Evolutionary conservation across 495 filamentous ascomycete genomes (phyloP).

Genomic region (Lasiosphaeria hispida): DNA sequence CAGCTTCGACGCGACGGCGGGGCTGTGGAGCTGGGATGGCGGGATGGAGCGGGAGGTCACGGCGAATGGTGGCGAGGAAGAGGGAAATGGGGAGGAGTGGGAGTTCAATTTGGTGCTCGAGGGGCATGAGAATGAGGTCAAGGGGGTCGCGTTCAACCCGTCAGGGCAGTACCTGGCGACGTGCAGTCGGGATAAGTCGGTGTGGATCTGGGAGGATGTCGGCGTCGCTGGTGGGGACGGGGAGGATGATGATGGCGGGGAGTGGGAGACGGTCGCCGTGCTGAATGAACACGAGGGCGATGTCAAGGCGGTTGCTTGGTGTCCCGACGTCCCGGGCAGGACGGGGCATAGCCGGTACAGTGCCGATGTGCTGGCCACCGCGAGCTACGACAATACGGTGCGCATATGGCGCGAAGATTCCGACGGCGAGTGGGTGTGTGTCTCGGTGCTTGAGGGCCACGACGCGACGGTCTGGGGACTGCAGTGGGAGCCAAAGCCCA

Average conservation of each 20-base stretch:
- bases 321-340: conserved; percentile 54
- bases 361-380: conserved; percentile 71
- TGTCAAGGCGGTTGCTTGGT: conserved; percentile 91
- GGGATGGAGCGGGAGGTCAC: conserved; percentile 21
- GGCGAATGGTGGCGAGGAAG: conserved; percentile 20
- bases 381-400: conserved; percentile 89
- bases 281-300: conserved; percentile 91
- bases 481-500: conserved; percentile 66
- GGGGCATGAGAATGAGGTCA: conserved; percentile 92
- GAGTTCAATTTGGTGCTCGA: conserved; percentile 82
- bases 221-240: conserved; percentile 41
- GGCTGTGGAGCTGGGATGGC: conserved; percentile 76
- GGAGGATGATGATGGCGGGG: conserved; percentile 63
- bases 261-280: conserved; percentile 94
- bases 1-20: conserved; percentile 85
- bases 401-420: conserved; percentile 84
- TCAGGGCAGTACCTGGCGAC: conserved; percentile 82
- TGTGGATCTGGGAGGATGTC: conserved; percentile 99
- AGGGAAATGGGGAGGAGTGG: conserved; percentile 54
- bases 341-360: conserved; percentile 30
- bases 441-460: conserved; percentile 77
- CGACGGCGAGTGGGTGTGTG: conserved; percentile 86
- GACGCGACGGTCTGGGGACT: conserved; percentile 82
- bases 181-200: conserved; percentile 84
- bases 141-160: conserved; percentile 76